A percentile compares a stretch with the other conserved stretches of the same genome.
These are phyloP conservation scores for Xanthoconium stramineum DNA, from an alignment of 768 basidiomycete genomes.

Conservation along the genomic window DNA sequence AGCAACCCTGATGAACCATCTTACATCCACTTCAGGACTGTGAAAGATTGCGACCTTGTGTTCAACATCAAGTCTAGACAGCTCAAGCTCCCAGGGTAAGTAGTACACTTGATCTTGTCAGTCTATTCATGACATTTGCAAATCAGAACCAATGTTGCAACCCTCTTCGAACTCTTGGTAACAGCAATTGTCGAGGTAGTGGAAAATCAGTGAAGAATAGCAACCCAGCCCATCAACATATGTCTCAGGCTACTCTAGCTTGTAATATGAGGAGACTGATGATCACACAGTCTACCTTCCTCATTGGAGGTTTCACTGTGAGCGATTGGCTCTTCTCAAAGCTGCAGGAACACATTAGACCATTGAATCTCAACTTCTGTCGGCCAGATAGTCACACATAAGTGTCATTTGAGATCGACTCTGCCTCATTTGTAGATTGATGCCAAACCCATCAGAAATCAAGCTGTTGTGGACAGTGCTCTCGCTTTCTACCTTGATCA, in stretches of 20 bases:
- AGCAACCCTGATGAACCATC: conserved; percentile 36
- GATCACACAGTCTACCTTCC: conserved; percentile 30
- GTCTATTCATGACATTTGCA: no score
- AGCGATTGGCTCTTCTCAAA: conserved; percentile 41
- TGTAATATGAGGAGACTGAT: no score
- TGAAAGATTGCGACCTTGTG: no score
- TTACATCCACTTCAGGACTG: conserved; percentile 45
- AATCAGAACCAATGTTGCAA: no score
- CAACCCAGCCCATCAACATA: conserved; percentile 25
- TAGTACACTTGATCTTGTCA: no score
- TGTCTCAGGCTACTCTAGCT: not conserved
- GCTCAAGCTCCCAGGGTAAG: no score
- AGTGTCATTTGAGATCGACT: conserved; percentile 9
- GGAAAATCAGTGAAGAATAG: not conserved
- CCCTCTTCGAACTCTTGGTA: no score
- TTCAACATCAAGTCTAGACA: no score
- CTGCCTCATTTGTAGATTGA: not conserved
- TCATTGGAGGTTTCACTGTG: conserved; percentile 44
- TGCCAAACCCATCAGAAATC: conserved; percentile 31
- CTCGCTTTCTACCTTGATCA: conserved; percentile 43
- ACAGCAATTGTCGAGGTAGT: no score
- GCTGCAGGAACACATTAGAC: conserved; percentile 31
- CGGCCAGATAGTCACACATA: conserved; percentile 54
- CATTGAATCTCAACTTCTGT: conserved; percentile 37
- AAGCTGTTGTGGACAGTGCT: conserved; percentile 46